A percentile compares a stretch with the other conserved stretches of the same genome.
phyloP scores from a whole-genome alignment of 2,329 filamentous ascomycete genomes.

The Microcyclospora tardicrescens region DNA sequence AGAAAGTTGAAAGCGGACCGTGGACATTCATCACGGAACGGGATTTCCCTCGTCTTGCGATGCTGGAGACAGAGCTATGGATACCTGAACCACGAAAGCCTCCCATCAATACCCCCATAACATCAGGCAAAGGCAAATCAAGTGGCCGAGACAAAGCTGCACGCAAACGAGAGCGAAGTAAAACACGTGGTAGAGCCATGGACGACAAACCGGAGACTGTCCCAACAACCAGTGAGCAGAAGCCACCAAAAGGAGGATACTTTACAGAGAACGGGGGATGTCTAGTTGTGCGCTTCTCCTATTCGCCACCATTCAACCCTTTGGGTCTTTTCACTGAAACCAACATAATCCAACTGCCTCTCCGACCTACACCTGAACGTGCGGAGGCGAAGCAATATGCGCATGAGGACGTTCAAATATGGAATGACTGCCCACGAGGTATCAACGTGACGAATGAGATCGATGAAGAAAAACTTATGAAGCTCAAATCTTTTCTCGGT shows the following conservation, averaged over 20 bases:
- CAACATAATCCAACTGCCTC: slow-evolving; percentile 52
- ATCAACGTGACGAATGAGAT: slow-evolving; percentile 34
- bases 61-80: slow-evolving; percentile 56
- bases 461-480: slow-evolving; percentile 43
- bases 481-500: slow-evolving; percentile 53
- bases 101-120: neutral
- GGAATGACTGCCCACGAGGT: slow-evolving; percentile 43
- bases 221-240: neutral
- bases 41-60: slow-evolving; percentile 57
- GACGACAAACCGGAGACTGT: too few species aligned
- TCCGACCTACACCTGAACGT: slow-evolving; percentile 46
- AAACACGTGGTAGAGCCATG: neutral
- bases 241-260: neutral
- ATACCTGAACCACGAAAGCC: slow-evolving; percentile 40
- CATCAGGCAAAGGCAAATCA: neutral
- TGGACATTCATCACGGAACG: slow-evolving; percentile 65
- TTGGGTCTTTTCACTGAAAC: slow-evolving; percentile 25
- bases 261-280: slow-evolving; percentile 45
- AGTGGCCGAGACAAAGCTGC: neutral
- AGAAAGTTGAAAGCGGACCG: neutral
- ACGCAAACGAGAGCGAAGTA: slow-evolving; percentile 1
- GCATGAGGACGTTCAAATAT: slow-evolving; percentile 50
- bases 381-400: slow-evolving; percentile 47
- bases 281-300: slow-evolving; percentile 54
- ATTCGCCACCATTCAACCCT: slow-evolving; percentile 22